Conservation (phyloP, 768 basidiomycete species). For the Chalciporus pseudorubinellus region DNA sequence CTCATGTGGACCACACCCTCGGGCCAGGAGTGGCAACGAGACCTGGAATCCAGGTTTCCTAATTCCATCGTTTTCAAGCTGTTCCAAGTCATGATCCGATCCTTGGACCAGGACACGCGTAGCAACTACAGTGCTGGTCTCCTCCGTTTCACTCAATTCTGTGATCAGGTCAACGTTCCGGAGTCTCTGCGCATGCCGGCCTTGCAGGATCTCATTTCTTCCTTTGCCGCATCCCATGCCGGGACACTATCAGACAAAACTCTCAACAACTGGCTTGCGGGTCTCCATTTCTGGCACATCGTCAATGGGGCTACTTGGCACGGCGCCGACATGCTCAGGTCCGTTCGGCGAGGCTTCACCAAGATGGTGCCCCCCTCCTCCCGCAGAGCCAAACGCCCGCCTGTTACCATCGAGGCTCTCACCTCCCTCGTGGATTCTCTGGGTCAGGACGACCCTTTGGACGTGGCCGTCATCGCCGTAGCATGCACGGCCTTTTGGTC, state of each 20-base stretch:
- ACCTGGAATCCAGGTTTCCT: not conserved
- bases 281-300: slow-evolving; percentile 37
- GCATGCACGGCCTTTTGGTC: not conserved
- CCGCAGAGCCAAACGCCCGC: not conserved
- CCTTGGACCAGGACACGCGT: too few species aligned
- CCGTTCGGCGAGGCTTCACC: not conserved
- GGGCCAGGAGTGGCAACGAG: slow-evolving; percentile 1
- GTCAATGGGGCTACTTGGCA: not conserved
- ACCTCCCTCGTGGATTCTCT: not conserved
- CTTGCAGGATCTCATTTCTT: slow-evolving; percentile 27
- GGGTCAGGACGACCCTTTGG: not conserved
- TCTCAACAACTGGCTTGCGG: slow-evolving; percentile 35
- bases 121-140: too few species aligned
- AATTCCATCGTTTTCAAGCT: not conserved
- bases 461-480: not conserved
- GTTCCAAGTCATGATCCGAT: not conserved
- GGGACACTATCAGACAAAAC: slow-evolving; percentile 19
- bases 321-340: not conserved
- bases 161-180: too few species aligned
- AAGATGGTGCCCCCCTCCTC: not conserved
- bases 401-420: not conserved
- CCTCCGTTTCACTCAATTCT: too few species aligned
- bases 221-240: slow-evolving; percentile 24
- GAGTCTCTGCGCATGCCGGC: slow-evolving; percentile 5
- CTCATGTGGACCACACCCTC: slow-evolving; percentile 19